Evolutionary conservation across 352 stramenopile genomes (phyloP), one percentile per base, ranked within the genome.

Genomic region (Phytopythium vexans): DNA sequence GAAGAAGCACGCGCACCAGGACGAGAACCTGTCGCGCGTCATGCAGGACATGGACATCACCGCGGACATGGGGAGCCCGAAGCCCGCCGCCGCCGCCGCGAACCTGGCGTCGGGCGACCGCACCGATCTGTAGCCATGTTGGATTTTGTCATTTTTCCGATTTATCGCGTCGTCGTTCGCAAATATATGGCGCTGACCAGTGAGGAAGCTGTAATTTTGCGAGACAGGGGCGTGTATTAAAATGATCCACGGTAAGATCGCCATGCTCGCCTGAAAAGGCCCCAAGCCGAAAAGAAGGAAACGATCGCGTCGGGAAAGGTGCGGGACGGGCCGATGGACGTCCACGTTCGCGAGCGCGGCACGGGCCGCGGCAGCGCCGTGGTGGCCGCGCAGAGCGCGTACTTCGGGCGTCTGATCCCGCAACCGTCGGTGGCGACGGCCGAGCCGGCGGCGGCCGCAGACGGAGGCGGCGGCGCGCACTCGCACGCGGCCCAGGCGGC

Each of bases 31-130:
- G 16, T 56, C 74, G 36, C 76, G 71, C 49, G 81, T 93, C 38
- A 88, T 93, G 78, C 72, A 90, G 53, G 82, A 93, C 62, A 88
- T 93, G 74, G 73, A 89, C 34, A 84, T 93, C 58, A 77, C 76
- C 37, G 54, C 66, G 33, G 66, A 62, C n/a, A 61, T 77, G 49
- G 68, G 65, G 49, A 62, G 61, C 52, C 34, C 46, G n/a, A 47
- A 70, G 31, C 43, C 58, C 6, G 33, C 11, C 6, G 53, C 64
- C 35, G 43, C 44, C n/a, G 42, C 62, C n/a, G 39, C 59, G 33
- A 45, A 59, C 34, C 8, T 69, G 39, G 49, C 64, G 5, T 53
- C 66, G 0, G 77, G 77, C 8, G 72, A 80, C 6, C 74, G 77
- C 37, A 88, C 77, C 9, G 77, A 88, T 67, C 53, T 88, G 64